Evolutionary conservation across 2,329 filamentous ascomycete genomes (phyloP).

Genomic region (Shiraia bambusicola): DNA sequence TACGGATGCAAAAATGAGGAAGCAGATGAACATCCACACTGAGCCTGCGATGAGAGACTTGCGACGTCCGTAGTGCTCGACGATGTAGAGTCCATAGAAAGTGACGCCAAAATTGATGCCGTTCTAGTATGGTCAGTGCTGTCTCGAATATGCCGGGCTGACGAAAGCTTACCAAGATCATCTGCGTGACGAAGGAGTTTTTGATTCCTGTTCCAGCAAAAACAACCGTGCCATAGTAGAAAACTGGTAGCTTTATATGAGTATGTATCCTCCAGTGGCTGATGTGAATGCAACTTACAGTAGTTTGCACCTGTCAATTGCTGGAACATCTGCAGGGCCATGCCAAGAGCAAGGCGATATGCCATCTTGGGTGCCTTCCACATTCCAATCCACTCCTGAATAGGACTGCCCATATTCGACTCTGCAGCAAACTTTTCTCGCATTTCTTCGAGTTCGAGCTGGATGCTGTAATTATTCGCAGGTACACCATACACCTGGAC

Average conservation of each 20-base stretch:
- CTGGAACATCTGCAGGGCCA: conserved; percentile 64
- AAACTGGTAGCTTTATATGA: conserved; percentile 25
- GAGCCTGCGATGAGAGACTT: conserved; percentile 48
- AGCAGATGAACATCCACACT: conserved; percentile 57
- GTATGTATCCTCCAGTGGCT: conserved; percentile 54
- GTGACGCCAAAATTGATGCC: conserved; percentile 51
- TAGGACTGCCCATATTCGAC: conserved; percentile 42
- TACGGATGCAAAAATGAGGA: conserved; percentile 54
- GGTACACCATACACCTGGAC: conserved; percentile 56
- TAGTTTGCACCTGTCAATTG: conserved; percentile 59
- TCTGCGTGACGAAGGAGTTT: conserved; percentile 49
- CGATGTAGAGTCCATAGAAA: conserved; percentile 48
- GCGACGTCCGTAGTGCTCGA: conserved; percentile 49
- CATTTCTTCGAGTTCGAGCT: conserved; percentile 57
- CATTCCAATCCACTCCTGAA: conserved; percentile 57
- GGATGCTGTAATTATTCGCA: conserved; percentile 55
- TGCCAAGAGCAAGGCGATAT: conserved; percentile 62
- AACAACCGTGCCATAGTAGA: conserved; percentile 53
- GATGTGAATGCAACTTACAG: not conserved
- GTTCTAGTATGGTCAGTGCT: conserved; percentile 23
- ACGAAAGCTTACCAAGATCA: conserved; percentile 45
- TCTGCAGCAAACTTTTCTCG: conserved; percentile 56
- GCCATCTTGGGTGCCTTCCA: conserved; percentile 66
- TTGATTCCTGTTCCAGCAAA: conserved; percentile 45
- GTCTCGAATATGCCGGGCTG: not conserved